A percentile compares a stretch with the other conserved stretches of the same genome.
Conservation (phyloP, 495 filamentous ascomycete species). For the Symbiotaphrina buchneri region DNA sequence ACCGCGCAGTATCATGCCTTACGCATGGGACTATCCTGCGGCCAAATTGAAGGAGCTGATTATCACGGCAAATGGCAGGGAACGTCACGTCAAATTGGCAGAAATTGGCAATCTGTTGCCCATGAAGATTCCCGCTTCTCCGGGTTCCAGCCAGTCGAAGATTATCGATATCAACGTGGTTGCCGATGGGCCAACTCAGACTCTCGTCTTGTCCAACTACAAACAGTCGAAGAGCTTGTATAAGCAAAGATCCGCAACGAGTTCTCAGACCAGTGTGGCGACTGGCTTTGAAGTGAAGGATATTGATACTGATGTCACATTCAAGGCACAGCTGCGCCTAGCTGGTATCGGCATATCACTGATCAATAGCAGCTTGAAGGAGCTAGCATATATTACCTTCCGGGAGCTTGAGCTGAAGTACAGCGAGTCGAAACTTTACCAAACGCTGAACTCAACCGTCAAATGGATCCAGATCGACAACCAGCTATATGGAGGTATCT, state of each 20-base stretch:
- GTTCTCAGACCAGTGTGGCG: conserved; percentile 32
- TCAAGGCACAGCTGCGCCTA: conserved; percentile 68
- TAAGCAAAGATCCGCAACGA: conserved; percentile 42
- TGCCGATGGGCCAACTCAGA: conserved; percentile 88
- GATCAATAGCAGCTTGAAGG: conserved; percentile 76
- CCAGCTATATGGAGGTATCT: conserved; percentile 92
- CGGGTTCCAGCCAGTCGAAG: conserved; percentile 34
- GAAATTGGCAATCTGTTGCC: conserved; percentile 91
- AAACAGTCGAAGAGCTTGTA: conserved; percentile 87
- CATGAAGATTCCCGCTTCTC: conserved; percentile 49
- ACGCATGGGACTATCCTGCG: conserved; percentile 96
- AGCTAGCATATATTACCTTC: conserved; percentile 85
- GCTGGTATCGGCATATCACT: conserved; percentile 86
- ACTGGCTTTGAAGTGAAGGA: conserved; percentile 85
- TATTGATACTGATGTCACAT: conserved; percentile 62
- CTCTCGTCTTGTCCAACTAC: conserved; percentile 83
- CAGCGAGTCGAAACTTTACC: conserved; percentile 76
- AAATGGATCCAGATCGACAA: conserved; percentile 99
- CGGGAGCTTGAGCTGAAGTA: conserved; percentile 82
- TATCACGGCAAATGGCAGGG: conserved; percentile 53
- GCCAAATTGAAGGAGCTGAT: conserved; percentile 89
- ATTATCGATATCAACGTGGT: conserved; percentile 91
- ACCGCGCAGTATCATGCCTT: conserved; percentile 93
- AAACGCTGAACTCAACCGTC: conserved; percentile 69
- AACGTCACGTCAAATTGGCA: conserved; percentile 76